These are phyloP conservation scores for Trifolium repens DNA, from an alignment of 306 rosid genomes.

Conservation along the genomic window DNA sequence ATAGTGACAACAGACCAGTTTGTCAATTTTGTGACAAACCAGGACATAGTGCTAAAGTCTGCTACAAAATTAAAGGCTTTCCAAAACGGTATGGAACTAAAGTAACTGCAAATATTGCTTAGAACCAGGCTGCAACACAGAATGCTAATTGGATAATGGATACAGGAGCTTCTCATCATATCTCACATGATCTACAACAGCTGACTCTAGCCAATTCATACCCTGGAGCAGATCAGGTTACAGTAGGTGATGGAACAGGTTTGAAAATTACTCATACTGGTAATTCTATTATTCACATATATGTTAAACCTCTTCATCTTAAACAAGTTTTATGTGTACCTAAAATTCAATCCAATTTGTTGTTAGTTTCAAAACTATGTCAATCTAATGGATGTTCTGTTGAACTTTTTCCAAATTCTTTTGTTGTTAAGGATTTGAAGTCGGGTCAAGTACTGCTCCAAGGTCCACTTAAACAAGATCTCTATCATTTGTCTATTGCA, in stretches of 20 bases:
- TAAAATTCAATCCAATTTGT: neutral
- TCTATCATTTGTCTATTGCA: neutral
- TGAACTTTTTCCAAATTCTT: neutral
- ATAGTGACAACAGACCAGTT: neutral
- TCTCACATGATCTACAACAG: too few relatives aligned
- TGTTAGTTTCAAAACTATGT: neutral
- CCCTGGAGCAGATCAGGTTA: neutral
- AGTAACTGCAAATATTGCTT: neutral
- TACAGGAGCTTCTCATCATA: neutral
- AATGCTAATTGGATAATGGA: neutral
- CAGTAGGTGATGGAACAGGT: neutral
- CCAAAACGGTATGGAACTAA: too few relatives aligned
- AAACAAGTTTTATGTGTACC: neutral
- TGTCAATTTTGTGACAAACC: neutral
- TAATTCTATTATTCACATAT: neutral
- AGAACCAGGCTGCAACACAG: neutral
- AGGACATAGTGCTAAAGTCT: neutral
- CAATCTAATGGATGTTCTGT: neutral
- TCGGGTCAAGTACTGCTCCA: neutral
- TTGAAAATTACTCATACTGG: neutral
- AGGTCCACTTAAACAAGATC: neutral
- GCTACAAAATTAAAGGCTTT: too few relatives aligned
- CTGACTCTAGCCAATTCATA: neutral
- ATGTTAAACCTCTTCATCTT: neutral
- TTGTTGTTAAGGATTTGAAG: neutral